Evolutionary conservation across 108 stramenopile genomes (phyloP).

Genomic region (Skeletonema grethae): DNA sequence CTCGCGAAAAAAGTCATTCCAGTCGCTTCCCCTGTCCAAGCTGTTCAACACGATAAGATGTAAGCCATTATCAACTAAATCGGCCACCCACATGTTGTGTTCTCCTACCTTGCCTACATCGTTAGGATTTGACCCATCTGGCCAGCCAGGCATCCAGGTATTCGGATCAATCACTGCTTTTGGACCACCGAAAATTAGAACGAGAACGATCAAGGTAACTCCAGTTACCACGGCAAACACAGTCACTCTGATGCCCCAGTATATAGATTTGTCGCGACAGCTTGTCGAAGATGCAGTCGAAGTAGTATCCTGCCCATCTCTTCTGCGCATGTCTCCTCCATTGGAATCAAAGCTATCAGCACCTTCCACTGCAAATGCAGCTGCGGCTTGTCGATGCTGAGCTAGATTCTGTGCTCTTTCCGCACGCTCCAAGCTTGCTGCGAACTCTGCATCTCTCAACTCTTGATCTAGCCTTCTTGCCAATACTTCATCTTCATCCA

Average conservation of each 20-base stretch:
- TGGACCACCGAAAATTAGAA: slow-evolving; percentile 23
- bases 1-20: slow-evolving; percentile 51
- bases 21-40: slow-evolving; percentile 51
- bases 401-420: slow-evolving; percentile 8
- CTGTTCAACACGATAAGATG: slow-evolving; percentile 65
- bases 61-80: slow-evolving; percentile 54
- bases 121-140: slow-evolving; percentile 41
- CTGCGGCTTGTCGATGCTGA: not conserved
- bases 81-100: slow-evolving; percentile 29
- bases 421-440: slow-evolving; percentile 25
- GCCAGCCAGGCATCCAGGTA: slow-evolving; percentile 53
- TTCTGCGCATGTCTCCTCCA: not conserved
- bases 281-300: not conserved
- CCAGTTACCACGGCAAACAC: not conserved
- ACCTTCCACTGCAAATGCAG: not conserved
- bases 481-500: slow-evolving; percentile 26
- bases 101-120: slow-evolving; percentile 51
- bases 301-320: not conserved
- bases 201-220: slow-evolving; percentile 9
- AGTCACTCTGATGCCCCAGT: slow-evolving; percentile 9
- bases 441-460: slow-evolving; percentile 53
- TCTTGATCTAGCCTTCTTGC: slow-evolving; percentile 61
- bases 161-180: slow-evolving; percentile 23
- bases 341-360: not conserved
- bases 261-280: slow-evolving; percentile 18